Conservation (phyloP, 2,329 filamentous ascomycete genomes). For the Penicillium sp. region DNA sequence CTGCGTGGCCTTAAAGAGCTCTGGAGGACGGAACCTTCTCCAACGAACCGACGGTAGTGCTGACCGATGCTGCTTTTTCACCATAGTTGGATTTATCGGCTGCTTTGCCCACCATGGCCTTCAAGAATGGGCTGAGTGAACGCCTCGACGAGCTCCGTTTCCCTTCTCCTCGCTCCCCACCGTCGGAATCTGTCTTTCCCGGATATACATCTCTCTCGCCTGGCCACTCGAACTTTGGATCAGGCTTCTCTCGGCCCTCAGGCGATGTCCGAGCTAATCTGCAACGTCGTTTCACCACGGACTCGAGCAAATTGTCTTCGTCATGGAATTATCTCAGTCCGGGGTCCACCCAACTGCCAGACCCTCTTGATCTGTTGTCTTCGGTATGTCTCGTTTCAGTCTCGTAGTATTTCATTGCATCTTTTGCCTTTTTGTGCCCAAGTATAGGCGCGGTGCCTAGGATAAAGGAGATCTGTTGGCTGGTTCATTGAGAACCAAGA, state of each 20-base stretch:
- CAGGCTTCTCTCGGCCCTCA: conserved; percentile 55
- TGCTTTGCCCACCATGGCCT: conserved; percentile 58
- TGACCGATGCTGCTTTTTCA: conserved; percentile 27
- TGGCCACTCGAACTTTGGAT: conserved; percentile 64
- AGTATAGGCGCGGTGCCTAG: neutral
- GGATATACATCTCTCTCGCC: conserved; percentile 73
- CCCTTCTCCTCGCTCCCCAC: conserved; percentile 73
- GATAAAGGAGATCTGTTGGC: neutral
- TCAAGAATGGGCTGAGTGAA: conserved; percentile 62
- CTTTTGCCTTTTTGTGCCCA: neutral
- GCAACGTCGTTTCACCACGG: conserved; percentile 91
- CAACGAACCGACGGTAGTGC: conserved; percentile 10
- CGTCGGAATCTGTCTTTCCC: conserved; percentile 73
- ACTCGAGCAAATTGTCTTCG: conserved; percentile 74
- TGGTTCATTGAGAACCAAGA: neutral
- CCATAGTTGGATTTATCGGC: conserved; percentile 36
- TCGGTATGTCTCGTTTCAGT: conserved; percentile 47
- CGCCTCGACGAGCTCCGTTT: conserved; percentile 80
- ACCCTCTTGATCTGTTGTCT: conserved; percentile 56
- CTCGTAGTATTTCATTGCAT: conserved; percentile 1
- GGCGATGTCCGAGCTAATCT: conserved; percentile 75
- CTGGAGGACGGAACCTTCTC: neutral
- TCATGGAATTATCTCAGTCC: conserved; percentile 68
- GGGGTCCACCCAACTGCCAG: conserved; percentile 55
- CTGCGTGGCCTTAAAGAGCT: conserved; percentile 1